Conservation (phyloP, 306 rosid species). For the Mimosa pudica region DNA sequence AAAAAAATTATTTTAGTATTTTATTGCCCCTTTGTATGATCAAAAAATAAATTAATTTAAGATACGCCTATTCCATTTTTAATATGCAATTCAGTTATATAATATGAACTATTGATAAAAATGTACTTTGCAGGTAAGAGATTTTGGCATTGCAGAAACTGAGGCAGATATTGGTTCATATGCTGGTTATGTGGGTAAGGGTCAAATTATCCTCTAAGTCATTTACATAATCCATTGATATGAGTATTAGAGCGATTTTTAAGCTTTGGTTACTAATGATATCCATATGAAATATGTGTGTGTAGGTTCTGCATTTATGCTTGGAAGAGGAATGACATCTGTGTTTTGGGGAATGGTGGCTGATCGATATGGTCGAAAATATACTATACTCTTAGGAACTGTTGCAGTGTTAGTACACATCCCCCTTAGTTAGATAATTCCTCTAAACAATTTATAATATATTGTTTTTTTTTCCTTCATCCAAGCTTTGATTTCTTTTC, state of each 20-base stretch:
- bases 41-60: too few species aligned
- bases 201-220: not conserved
- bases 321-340: conserved; percentile 82
- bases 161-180: conserved; percentile 80
- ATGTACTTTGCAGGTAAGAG: conserved; percentile 57
- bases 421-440: conserved; percentile 5
- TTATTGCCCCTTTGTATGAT: not conserved
- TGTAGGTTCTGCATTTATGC: conserved; percentile 77
- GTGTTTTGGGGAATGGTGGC: conserved; percentile 74
- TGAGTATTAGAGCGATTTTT: not conserved
- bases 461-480: too few species aligned
- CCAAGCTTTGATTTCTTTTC: too few species aligned
- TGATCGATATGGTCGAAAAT: conserved; percentile 90
- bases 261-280: not conserved
- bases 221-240: not conserved
- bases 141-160: conserved; percentile 69
- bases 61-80: too few species aligned
- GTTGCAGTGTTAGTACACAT: conserved; percentile 49
- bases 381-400: conserved; percentile 62
- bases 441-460: not conserved
- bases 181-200: conserved; percentile 84
- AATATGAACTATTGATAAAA: not conserved
- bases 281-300: conserved; percentile 14
- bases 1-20: too few species aligned
- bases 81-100: not conserved